Evolutionary conservation across 495 filamentous ascomycete genomes (phyloP).

Genomic region (Penicillium soppii): DNA sequence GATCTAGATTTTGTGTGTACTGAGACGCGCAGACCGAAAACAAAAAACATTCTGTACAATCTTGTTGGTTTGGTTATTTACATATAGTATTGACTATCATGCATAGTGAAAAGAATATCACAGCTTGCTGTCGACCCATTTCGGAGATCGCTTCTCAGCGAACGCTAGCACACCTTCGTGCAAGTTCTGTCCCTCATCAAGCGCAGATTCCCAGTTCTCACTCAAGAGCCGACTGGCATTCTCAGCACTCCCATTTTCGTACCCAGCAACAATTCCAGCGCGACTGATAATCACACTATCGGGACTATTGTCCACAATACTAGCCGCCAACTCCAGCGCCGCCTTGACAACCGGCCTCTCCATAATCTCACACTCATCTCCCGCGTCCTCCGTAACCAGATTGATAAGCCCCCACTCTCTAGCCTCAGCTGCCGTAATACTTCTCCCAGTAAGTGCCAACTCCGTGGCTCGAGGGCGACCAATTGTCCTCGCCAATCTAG

Average conservation of each 20-base stretch:
- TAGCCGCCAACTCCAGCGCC: conserved; percentile 44
- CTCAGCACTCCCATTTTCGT: conserved; percentile 61
- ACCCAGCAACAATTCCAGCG: conserved; percentile 59
- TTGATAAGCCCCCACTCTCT: conserved; percentile 65
- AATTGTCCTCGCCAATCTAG: conserved; percentile 58
- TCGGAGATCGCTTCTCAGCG: conserved; percentile 67
- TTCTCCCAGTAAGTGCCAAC: conserved; percentile 60
- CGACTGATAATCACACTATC: conserved; percentile 64
- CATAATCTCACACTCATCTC: conserved; percentile 19
- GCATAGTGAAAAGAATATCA: conserved; percentile 22
- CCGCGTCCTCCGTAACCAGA: conserved; percentile 47
- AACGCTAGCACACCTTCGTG: conserved; percentile 70
- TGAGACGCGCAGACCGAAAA: too few relatives aligned
- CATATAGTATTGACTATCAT: neutral
- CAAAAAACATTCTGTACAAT: too few relatives aligned
- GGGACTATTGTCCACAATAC: conserved; percentile 51
- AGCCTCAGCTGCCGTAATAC: conserved; percentile 52
- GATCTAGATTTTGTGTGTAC: too few relatives aligned
- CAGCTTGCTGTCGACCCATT: conserved; percentile 70
- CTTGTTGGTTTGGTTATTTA: too few relatives aligned
- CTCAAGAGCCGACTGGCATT: conserved; percentile 35
- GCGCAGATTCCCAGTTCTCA: conserved; percentile 42
- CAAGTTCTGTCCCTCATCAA: conserved; percentile 67
- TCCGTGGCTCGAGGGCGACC: conserved; percentile 65
- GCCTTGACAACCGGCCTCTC: conserved; percentile 32